These are phyloP conservation scores for Penicillium expansum DNA, from an alignment of 2,329 filamentous ascomycete genomes.

Conservation along the genomic window DNA sequence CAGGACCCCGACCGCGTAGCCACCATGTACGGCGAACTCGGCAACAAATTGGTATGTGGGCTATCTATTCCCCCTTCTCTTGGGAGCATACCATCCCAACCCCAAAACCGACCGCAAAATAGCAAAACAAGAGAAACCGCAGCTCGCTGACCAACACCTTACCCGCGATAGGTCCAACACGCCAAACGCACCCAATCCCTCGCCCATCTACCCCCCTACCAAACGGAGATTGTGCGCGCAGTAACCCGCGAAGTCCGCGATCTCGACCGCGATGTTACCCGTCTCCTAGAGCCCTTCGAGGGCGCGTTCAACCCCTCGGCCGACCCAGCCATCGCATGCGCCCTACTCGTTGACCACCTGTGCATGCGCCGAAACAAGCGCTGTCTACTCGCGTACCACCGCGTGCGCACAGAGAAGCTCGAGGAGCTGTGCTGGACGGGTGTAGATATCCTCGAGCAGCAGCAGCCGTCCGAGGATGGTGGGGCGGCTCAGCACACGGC, in stretches of 20 bases:
- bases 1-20: slow-evolving; percentile 21
- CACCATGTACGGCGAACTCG: slow-evolving; percentile 81
- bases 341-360: slow-evolving; percentile 86
- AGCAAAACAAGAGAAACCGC: neutral
- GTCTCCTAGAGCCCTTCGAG: slow-evolving; percentile 76
- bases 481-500: slow-evolving; percentile 23
- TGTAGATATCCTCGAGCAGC: slow-evolving; percentile 71
- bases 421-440: slow-evolving; percentile 94
- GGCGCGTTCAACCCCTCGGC: slow-evolving; percentile 80
- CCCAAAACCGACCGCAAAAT: neutral
- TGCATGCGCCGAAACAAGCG: slow-evolving; percentile 96
- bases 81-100: neutral
- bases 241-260: slow-evolving; percentile 91
- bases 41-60: slow-evolving; percentile 71
- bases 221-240: slow-evolving; percentile 82
- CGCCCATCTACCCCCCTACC: slow-evolving; percentile 81
- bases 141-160: neutral
- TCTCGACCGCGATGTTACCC: slow-evolving; percentile 78
- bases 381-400: slow-evolving; percentile 90
- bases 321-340: slow-evolving; percentile 80
- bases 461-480: slow-evolving; percentile 51
- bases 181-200: slow-evolving; percentile 92
- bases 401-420: slow-evolving; percentile 82
- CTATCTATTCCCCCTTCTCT: neutral
- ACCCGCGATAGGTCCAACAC: slow-evolving; percentile 70